Conservation (phyloP, 257 asterid genomes). For the Mitragyna speciosa region DNA sequence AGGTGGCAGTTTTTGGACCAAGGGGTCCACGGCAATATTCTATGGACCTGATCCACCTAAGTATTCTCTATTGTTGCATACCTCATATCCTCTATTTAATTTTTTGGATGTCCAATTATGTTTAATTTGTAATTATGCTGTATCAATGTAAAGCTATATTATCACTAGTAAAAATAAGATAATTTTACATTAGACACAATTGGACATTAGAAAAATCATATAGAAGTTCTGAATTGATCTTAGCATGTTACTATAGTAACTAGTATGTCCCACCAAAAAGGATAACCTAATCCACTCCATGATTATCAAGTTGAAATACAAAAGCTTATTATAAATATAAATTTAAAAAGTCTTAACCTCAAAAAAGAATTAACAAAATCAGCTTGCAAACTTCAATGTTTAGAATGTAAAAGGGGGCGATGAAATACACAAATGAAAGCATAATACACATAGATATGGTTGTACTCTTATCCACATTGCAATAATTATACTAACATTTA, state of each 20-base stretch:
- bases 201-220: too few species aligned
- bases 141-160: too few species aligned
- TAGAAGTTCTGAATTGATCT: too few species aligned
- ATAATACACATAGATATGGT: neutral
- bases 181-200: too few species aligned
- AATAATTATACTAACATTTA: neutral
- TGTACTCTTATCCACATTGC: neutral
- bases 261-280: neutral
- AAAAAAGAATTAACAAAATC: neutral
- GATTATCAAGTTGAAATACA: neutral
- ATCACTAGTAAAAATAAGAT: too few species aligned
- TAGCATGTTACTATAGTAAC: neutral
- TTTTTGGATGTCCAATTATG: too few species aligned
- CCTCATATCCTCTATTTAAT: too few species aligned
- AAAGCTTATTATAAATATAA: neutral
- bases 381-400: neutral
- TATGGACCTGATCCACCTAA: too few species aligned
- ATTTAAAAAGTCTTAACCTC: neutral
- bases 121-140: too few species aligned
- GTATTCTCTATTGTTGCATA: too few species aligned
- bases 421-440: neutral
- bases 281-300: neutral
- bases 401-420: neutral
- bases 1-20: too few species aligned
- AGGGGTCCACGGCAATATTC: too few species aligned